phyloP scores from a whole-genome alignment of 495 filamentous ascomycete genomes.

The Cladorrhinum samala region DNA sequence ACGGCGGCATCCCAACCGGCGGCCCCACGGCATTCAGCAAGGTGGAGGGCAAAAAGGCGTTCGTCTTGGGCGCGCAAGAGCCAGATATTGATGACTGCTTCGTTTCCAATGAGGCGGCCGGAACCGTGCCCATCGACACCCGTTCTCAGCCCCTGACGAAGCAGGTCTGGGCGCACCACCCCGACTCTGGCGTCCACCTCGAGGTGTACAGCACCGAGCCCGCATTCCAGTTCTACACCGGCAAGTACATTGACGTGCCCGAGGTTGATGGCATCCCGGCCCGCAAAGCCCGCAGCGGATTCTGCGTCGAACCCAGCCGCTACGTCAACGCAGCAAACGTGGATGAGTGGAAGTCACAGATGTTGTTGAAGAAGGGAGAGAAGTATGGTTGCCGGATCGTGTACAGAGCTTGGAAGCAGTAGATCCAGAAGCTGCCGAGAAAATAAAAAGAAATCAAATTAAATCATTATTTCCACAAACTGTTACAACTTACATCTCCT shows the following conservation, averaged over 20 bases:
- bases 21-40: conserved; percentile 51
- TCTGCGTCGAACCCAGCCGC: conserved; percentile 86
- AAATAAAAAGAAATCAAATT: not conserved
- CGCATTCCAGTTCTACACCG: conserved; percentile 94
- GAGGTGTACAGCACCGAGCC: conserved; percentile 87
- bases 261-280: conserved; percentile 58
- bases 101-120: conserved; percentile 58
- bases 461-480: not conserved
- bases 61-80: conserved; percentile 58
- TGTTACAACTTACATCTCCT: not conserved
- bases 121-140: conserved; percentile 67
- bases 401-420: conserved; percentile 74
- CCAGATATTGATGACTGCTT: conserved; percentile 90
- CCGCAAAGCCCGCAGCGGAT: conserved; percentile 60
- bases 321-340: conserved; percentile 85
- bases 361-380: conserved; percentile 72
- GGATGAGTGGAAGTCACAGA: conserved; percentile 68
- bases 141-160: conserved; percentile 55
- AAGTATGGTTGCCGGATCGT: conserved; percentile 71
- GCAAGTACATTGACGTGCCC: conserved; percentile 73
- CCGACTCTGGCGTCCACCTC: conserved; percentile 65
- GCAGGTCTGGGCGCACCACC: conserved; percentile 63
- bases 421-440: conserved; percentile 5
- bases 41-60: conserved; percentile 57
- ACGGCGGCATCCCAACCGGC: conserved; percentile 59